Percentiles rank a stretch among this genome's conserved stretches.
Conservation (phyloP, 148 eudicot genomes). For the Agrostemma githago region DNA sequence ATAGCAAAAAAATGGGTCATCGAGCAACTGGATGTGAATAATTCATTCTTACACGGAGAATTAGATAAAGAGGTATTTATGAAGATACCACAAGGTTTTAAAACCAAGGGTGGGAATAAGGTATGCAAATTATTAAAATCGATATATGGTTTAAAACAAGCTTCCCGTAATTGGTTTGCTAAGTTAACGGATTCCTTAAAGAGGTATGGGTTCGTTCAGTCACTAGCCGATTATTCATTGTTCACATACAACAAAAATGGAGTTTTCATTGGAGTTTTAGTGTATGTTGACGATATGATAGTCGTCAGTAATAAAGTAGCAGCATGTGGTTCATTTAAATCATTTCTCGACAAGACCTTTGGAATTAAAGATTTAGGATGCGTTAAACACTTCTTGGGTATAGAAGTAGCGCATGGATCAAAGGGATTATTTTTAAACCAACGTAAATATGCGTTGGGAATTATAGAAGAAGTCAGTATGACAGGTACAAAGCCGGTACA, state of each 20-base stretch:
- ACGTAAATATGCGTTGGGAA: background rate
- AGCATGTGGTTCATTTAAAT: background rate
- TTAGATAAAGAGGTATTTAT: background rate
- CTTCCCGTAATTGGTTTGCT: background rate
- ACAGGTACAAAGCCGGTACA: background rate
- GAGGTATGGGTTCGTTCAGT: background rate
- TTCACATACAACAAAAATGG: background rate
- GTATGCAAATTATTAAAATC: background rate
- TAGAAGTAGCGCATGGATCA: background rate
- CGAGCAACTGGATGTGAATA: no score
- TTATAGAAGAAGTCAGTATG: background rate
- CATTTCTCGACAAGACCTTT: background rate
- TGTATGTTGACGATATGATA: constrained; percentile 12
- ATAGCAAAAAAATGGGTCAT: no score
- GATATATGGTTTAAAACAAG: background rate
- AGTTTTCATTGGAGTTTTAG: background rate
- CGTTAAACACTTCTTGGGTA: background rate
- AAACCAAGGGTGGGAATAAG: no score
- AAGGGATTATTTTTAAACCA: constrained; percentile 2
- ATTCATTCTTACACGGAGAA: no score
- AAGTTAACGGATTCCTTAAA: background rate
- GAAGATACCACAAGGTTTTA: background rate
- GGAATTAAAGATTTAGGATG: constrained; percentile 1
- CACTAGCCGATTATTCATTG: background rate
- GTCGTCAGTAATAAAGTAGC: background rate